phyloP scores from a whole-genome alignment of 768 basidiomycete species.

The Lactifluus pinguis region DNA sequence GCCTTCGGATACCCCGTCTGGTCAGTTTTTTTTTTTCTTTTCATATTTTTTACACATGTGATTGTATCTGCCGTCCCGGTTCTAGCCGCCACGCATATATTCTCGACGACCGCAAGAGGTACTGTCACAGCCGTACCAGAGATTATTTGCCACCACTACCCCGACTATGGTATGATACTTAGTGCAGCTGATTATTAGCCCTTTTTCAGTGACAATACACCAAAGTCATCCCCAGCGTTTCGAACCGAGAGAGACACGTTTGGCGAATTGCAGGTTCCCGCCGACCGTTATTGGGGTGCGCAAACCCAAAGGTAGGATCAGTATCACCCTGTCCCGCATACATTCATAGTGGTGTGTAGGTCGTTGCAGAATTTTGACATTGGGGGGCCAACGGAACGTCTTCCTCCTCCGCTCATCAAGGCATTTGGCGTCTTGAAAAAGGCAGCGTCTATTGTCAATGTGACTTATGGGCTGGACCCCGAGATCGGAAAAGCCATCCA shows the following conservation, averaged over 20 bases:
- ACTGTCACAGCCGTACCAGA: conserved; percentile 12
- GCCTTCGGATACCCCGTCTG: conserved; percentile 19
- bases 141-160: conserved; percentile 28
- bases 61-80: conserved; percentile 16
- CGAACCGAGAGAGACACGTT: conserved; percentile 91
- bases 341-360: conserved; percentile 31
- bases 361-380: conserved; percentile 98
- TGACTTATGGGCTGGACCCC: conserved; percentile 81
- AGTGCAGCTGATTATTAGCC: not conserved
- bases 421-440: conserved; percentile 98
- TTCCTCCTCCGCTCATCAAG: conserved; percentile 93
- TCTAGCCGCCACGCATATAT: conserved; percentile 4
- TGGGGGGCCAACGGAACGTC: conserved; percentile 86
- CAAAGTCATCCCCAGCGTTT: conserved; percentile 42
- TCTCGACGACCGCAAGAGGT: not conserved
- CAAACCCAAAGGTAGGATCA: conserved; percentile 81
- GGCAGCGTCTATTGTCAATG: conserved; percentile 88
- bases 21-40: conserved; percentile 12
- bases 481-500: conserved; percentile 85
- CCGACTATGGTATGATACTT: conserved; percentile 29
- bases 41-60: conserved; percentile 25
- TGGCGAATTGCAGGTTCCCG: conserved; percentile 85
- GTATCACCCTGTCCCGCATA: not conserved
- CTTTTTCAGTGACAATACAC: not conserved
- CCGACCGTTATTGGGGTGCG: conserved; percentile 92